Evolutionary conservation across 768 basidiomycete species (phyloP), one percentile per base, ranked within the genome.

Genomic region (Neoboletus magnificus): DNA sequence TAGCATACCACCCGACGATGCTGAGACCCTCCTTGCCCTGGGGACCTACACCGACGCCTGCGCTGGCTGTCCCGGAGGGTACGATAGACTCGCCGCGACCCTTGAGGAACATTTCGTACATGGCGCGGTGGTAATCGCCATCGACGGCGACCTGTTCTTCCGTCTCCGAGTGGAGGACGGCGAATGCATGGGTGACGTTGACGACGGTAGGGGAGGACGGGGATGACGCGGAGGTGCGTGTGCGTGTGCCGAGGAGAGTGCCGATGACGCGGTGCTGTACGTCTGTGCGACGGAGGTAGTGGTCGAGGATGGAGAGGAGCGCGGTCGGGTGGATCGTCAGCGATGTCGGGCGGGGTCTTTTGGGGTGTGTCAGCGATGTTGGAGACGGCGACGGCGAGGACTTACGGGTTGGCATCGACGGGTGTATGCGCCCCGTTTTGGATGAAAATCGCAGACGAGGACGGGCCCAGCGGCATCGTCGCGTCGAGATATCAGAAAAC

Each of bases 131-230:
- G 73, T 98, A 97, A 48, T 96, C 93, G 86, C 93, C 93, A 69
- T 98, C 95, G 57, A 98, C 90, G 5, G 92, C 93, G 41, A 96
- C 91, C 73, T 93, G 92, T 66, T 96, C 91, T 67, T 84, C 85
- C 29, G 89, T 91, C 76, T 96, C 92, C 67, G 85, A 89, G 72
- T 98, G 94, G 42, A 95, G 81, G 30, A 98, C 93, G 20, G 93
- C 93, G 68, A 97, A 98, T 15, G 91, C 83, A 48, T 85, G 87
- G 53, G 85, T 82, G 59, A 97, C 85, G 62, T 91, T 87, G 58
- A 98, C 76, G 30, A 60, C 39, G 27, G 33, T 27, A 5, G 61
- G 39, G 9, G 64, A 20, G 18, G 53, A 33, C 0, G 57, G 29
- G 37, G 51, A 23, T 0, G 61, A 12, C 1, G 40, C 18, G 54